Base-by-base conservation (phyloP, 495 filamentous ascomycete genomes). In the Parmelia sp. region DNA sequence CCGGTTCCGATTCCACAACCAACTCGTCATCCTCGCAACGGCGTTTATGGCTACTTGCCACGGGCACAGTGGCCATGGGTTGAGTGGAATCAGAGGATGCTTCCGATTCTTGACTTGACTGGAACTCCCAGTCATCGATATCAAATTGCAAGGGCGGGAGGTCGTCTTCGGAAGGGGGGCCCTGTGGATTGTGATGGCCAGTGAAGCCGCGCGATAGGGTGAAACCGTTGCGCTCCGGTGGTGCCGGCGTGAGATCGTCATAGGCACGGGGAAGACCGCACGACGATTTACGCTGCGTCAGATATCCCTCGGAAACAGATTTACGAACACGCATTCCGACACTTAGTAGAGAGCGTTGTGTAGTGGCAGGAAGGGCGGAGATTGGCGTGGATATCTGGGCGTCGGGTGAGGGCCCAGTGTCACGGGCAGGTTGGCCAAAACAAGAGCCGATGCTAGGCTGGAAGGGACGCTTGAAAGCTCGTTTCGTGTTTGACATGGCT, bases 321-420 rank as follows among this genome's bases (percentile, higher is more conserved):
- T 97, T 96, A 65, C 93, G 88, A 59, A 97, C 83, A 40, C 92
- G 86, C 90, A 96, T 95, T 68, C 93, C 93, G 60, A 97, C 92
- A 65, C 81, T 88, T 6, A 96, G 79, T 19, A 97, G 86, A 21
- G 86, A 87, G 21, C 90, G 79, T 73, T 94, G 90, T 29, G 96
- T 80, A 27, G 77, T 78, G 12, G 76, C 71, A 12, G 90, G 83
- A 25, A 91, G 79, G 29, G 75, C 68, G 35, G 82, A 83, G 9
- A 67, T 74, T 44, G 75, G 72, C 53, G 74, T 74, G 58, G 74
- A 76, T 25, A 78, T 80, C 11, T 77, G 68, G 17, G 76, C 72
- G 60, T 75, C 55, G 29, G 70, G 27, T 39, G 65, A 12, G 51
- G 17, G 19, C 31, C 9, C 49, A 40, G 65, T 61, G 37, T 47